Evolutionary conservation across 2,329 filamentous ascomycete genomes (phyloP), one percentile per base, ranked within the genome.

Genomic region (Shiraia sp.): DNA sequence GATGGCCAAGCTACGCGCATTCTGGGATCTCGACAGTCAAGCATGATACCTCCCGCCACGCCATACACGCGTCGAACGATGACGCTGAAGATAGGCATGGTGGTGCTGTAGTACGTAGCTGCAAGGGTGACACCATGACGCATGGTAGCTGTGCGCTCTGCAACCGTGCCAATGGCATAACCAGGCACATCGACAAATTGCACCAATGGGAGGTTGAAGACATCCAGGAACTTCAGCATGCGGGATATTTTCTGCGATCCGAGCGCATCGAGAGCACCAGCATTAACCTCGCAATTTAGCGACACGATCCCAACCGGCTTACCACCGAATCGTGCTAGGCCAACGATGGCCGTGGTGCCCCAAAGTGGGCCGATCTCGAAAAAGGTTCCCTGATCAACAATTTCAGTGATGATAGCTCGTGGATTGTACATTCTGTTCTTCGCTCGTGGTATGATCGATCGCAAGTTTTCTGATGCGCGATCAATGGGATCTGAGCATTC

Each of bases 291-390:
- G 47, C 79, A 81, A 49, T 85, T 83, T 29, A 81, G 69, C 0
- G 78, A 79, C 4, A 85, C 73, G 2, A 85, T 75, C 1, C 82
- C 82, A 3, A 85, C 73, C 0, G 81, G 79, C 14, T 69, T 71
- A 1, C 82, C 82, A 10, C 68, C 74, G 1, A 86, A 65, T 5
- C 82, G 70, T 1, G 81, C 82, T 0, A 86, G 73, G 0, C 82
- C 82, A 6, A 79, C 75, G 25, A 86, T 83, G 1, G 79, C 76
- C 0, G 81, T 83, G 2, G 75, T 77, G 4, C 82, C 82, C 82
- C 82, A 86, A 1, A 83, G 71, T 0, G 75, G 61, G 3, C 82
- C 82, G 32, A 86, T 85, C 49, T 85, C 82, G 61, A 86, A 86
- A 73, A 79, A 85, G 0, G 76, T 79, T 15, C 58, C 72, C 2